Base-by-base conservation (phyloP, 139 green algal species). In the Chlamydomonas schloesseri region DNA sequence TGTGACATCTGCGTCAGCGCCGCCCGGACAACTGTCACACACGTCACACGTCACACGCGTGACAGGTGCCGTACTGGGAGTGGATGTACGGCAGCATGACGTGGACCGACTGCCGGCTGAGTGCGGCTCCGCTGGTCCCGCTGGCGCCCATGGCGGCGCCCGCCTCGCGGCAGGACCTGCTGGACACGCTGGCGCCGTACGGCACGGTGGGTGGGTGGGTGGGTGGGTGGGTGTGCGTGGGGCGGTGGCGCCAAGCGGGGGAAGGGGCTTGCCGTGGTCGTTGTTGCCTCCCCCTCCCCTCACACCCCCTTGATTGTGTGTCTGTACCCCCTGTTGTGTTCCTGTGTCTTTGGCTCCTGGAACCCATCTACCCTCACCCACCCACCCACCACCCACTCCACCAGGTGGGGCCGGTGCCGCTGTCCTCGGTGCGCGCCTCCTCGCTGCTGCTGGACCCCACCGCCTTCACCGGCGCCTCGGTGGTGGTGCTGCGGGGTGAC, bases 51-150 rank as follows among this genome's bases (percentile, higher is more conserved):
- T n/a, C n/a, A n/a, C n/a, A n/a, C n/a, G n/a, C n/a, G n/a, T n/a
- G n/a, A n/a, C 76, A 83, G 76, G n/a, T 83, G 28, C 76, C 76
- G 60, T 73, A 62, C 26, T 83, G 34, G 60, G 60, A 83, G 24
- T 83, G 76, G 76, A 11, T 8, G 60, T 62, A 72, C 76, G 76
- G 76, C 36, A 46, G 50, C 8, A 73, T 42, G 26, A 17, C 23
- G 26, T 83, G 76, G 76, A 46, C 26, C 14, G 53, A 83, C 42
- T 83, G 76, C 76, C 21, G 21, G 2, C 29, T 83, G 1, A 73
- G 37, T 4, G 8, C 24, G 8, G 47, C 60, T 37, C 60, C 24
- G 60, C 60, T 83, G n/a, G 11, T 26, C 26, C 20, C 15, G 8
- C 0, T 28, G 14, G 13, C 37, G 1, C 10, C 13, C 1, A 20